Percentiles rank a stretch among this genome's conserved stretches.
phyloP scores from a whole-genome alignment of 371 early-diverging fungal species.

The Mortierella sp. region DNA sequence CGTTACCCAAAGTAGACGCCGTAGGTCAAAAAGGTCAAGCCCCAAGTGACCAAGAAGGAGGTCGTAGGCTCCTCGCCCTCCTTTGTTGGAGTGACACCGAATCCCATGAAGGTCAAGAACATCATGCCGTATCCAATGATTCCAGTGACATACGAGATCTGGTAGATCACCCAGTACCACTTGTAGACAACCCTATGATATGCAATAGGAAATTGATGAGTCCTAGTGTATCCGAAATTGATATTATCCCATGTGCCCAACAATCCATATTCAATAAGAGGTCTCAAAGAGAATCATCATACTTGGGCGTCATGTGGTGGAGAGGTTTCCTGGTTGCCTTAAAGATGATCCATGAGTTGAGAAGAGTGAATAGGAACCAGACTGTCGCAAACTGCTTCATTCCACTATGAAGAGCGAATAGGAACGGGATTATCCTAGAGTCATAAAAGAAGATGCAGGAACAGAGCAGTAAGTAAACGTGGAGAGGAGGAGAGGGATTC shows the following conservation, averaged over 20 bases:
- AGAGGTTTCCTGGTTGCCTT: conserved; percentile 75
- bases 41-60: conserved; percentile 59
- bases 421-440: conserved; percentile 37
- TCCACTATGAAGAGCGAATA: conserved; percentile 34
- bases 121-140: conserved; percentile 71
- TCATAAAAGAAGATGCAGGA: neutral
- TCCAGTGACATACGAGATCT: conserved; percentile 75
- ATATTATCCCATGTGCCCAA: neutral
- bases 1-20: conserved; percentile 82
- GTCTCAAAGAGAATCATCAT: neutral
- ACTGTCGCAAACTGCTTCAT: conserved; percentile 37
- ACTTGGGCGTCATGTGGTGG: conserved; percentile 76
- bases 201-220: neutral
- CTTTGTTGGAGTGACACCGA: conserved; percentile 61
- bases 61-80: conserved; percentile 58
- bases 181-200: conserved; percentile 74
- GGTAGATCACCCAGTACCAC: conserved; percentile 77
- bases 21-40: conserved; percentile 69
- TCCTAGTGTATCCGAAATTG: neutral
- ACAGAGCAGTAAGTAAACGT: neutral
- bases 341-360: conserved; percentile 63
- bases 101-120: conserved; percentile 72
- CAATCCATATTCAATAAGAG: neutral
- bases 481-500: neutral
- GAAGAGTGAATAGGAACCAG: conserved; percentile 36